Conservation (phyloP, 768 basidiomycete genomes). For the Peribolospora baueri region DNA sequence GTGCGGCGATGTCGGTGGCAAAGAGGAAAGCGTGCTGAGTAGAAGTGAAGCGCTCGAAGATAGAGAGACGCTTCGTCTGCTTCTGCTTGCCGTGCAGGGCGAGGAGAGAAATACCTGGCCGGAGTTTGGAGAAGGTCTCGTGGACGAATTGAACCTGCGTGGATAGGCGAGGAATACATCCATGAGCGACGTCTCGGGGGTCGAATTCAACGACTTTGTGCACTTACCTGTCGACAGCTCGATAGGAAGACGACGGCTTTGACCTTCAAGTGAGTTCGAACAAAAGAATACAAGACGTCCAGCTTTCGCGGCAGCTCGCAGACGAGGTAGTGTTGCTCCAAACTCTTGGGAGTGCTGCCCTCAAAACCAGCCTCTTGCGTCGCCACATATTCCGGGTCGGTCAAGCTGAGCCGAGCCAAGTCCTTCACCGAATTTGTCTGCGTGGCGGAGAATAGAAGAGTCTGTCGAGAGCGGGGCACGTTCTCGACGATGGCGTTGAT, state of each 20-base stretch:
- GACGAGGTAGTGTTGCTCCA: constrained; percentile 73
- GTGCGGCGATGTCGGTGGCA: constrained; percentile 87
- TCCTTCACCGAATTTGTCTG: constrained; percentile 74
- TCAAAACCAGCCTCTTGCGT: constrained; percentile 16
- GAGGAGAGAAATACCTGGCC: constrained; percentile 76
- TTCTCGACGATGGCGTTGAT: constrained; percentile 75
- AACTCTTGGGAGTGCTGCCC: constrained; percentile 36
- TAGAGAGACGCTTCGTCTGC: constrained; percentile 58
- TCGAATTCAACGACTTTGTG: neutral
- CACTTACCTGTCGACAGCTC: constrained; percentile 59
- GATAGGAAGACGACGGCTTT: constrained; percentile 89
- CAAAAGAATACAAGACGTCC: constrained; percentile 76
- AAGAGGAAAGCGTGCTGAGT: constrained; percentile 66
- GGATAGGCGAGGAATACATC: neutral
- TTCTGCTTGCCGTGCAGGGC: constrained; percentile 93
- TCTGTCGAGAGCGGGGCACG: constrained; percentile 75
- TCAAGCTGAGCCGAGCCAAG: constrained; percentile 68
- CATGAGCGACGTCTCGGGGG: neutral
- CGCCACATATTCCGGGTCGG: constrained; percentile 51
- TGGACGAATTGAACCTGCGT: constrained; percentile 59
- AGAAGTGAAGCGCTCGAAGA: constrained; percentile 60
- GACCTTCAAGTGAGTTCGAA: constrained; percentile 71
- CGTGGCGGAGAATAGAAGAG: constrained; percentile 86
- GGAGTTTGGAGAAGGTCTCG: constrained; percentile 85
- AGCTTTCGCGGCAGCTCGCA: constrained; percentile 68